A percentile compares a stretch with the other conserved stretches of the same genome.
phyloP scores from a whole-genome alignment of 164 flowering plant genomes.

The Protea cynaroides region DNA sequence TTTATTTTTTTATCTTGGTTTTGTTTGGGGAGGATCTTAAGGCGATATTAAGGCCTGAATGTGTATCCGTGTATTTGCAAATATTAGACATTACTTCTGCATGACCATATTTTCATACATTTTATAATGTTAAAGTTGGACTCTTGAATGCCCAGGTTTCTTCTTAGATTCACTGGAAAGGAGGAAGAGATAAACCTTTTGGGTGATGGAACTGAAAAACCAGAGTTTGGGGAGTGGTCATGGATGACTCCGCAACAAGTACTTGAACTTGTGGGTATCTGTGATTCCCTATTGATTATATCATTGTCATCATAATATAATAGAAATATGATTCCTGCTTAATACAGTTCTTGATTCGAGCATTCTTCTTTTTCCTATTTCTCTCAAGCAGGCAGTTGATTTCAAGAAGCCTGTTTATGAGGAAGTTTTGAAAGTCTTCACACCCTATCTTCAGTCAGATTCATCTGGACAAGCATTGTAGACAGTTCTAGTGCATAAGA shows the following conservation, averaged over 20 bases:
- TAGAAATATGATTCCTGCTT: background rate
- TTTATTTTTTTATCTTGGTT: no score
- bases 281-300: background rate
- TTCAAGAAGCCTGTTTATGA: conserved; percentile 91
- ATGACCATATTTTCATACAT: background rate
- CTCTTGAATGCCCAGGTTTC: conserved; percentile 61
- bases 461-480: conserved; percentile 5
- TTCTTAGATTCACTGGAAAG: conserved; percentile 70
- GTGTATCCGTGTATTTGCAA: no score
- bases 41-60: no score
- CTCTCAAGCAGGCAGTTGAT: conserved; percentile 69
- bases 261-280: conserved; percentile 49
- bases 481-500: no score
- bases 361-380: background rate
- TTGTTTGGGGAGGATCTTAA: no score
- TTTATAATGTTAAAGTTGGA: background rate
- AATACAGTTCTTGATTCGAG: background rate
- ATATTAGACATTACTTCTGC: no score
- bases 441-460: conserved; percentile 44
- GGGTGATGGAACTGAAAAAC: conserved; percentile 88
- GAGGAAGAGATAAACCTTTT: conserved; percentile 88
- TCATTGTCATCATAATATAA: background rate
- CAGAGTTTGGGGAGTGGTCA: conserved; percentile 92
- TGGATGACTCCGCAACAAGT: conserved; percentile 84
- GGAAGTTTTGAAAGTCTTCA: conserved; percentile 62